Base-by-base conservation (phyloP, 2,329 filamentous ascomycete genomes). In the Fusarium armeniacum region DNA sequence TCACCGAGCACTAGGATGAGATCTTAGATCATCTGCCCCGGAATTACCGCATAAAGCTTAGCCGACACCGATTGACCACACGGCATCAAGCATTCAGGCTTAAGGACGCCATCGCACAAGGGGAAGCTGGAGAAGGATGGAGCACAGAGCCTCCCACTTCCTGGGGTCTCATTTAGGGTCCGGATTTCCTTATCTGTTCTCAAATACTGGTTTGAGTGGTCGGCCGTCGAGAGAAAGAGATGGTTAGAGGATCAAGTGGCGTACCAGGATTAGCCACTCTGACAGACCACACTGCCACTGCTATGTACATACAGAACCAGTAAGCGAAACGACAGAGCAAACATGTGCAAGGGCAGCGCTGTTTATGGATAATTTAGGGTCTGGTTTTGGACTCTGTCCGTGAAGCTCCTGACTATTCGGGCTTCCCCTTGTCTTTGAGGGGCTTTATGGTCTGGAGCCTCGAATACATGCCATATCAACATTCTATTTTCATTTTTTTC, bases 11-110 rank as follows among this genome's bases (percentile, higher is more conserved):
- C 61, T 60, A 75, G 72, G 72, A 70, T 70, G 68, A 76, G 76
- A 78, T 78, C 76, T 78, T 61, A 78, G 76, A 78, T 78, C 73
- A 73, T 71, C 65, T 65, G 67, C 73, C 75, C 75, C 76, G 75
- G 76, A 74, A 78, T 73, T 74, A 61, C 76, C 72, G 32, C 55
- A 77, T 66, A 15, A 18, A 51, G 67, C 70, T 67, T 78, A 78
- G 76, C 24, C 36, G 12, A 26, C 16, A 43, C 49, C 58, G 62
- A 35, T 40, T 58, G 55, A 44, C 54, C 62, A 50, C 62, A 71
- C 67, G 65, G 67, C 68, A 70, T 72, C 33, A 57, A 58, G 58
- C 51, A 49, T 57, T 70, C 28, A 44, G 56, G 60, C 53, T 56
- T 50, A 60, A 60, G 71, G 73, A 70, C 71, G 68, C 71, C 73